Conservation (phyloP, 768 basidiomycete genomes). For the Saitozyma podzolica region DNA sequence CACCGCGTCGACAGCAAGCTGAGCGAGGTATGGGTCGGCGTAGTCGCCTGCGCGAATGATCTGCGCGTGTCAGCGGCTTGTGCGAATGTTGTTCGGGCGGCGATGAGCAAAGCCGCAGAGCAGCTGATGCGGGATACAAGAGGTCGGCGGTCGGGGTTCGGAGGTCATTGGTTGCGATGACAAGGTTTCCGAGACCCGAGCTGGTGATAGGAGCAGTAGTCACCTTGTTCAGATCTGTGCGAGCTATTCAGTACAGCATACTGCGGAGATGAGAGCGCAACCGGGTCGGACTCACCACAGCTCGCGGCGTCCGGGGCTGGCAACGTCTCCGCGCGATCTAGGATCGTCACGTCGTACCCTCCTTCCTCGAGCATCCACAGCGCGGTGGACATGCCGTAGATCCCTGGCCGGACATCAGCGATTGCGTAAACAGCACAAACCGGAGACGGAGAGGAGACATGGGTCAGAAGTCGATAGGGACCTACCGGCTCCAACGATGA, state of each 20-base stretch:
- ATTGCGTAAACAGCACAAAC: neutral
- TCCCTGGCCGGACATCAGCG: conserved; percentile 40
- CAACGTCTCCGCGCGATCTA: conserved; percentile 68
- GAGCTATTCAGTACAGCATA: conserved; percentile 41
- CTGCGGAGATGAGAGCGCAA: conserved; percentile 38
- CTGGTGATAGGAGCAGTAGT: neutral
- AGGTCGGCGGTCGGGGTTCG: too few species aligned
- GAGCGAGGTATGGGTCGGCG: conserved; percentile 57
- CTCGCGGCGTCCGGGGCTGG: conserved; percentile 83
- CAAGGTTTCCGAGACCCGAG: neutral
- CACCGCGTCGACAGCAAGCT: conserved; percentile 75
- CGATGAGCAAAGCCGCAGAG: neutral
- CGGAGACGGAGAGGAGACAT: neutral
- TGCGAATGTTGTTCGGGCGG: neutral
- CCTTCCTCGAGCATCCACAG: conserved; percentile 64
- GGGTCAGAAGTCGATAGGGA: too few species aligned
- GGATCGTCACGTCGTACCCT: conserved; percentile 71
- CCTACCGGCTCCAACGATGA: conserved; percentile 40
- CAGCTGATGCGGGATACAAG: too few species aligned
- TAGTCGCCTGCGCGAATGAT: conserved; percentile 53
- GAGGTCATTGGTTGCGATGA: too few species aligned
- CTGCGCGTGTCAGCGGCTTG: conserved; percentile 13
- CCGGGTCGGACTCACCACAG: conserved; percentile 51
- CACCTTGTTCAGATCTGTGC: conserved; percentile 41
- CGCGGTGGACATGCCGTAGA: conserved; percentile 85